phyloP scores from a whole-genome alignment of 2,329 filamentous ascomycete genomes.

The Hymenoscyphus fraxineus region DNA sequence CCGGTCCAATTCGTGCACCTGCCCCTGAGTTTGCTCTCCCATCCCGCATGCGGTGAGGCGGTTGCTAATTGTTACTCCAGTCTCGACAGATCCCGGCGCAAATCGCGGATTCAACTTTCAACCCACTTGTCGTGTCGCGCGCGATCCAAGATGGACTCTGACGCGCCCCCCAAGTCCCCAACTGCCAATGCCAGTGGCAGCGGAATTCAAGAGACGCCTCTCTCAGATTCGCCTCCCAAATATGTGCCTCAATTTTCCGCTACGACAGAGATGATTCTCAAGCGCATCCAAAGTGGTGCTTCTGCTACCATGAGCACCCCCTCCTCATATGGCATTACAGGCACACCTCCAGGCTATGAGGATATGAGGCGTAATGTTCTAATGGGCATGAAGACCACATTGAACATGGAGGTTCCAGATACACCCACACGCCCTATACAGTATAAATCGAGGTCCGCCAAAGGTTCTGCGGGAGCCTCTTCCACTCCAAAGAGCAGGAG shows the following conservation, averaged over 20 bases:
- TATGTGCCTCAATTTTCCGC: conserved; percentile 37
- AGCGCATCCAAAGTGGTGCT: conserved; percentile 34
- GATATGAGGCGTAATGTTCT: conserved; percentile 36
- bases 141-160: conserved; percentile 25
- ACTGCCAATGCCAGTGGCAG: conserved; percentile 11
- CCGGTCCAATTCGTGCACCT: conserved; percentile 20
- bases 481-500: conserved; percentile 25
- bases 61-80: conserved; percentile 6
- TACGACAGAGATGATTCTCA: conserved; percentile 37
- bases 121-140: conserved; percentile 7
- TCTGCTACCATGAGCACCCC: conserved; percentile 11
- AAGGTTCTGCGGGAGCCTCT: conserved; percentile 20
- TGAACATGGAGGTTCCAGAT: conserved; percentile 33
- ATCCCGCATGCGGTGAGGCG: conserved; percentile 5
- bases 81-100: conserved; percentile 26
- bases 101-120: conserved; percentile 5
- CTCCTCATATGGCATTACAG: conserved; percentile 30
- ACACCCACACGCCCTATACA: conserved; percentile 29
- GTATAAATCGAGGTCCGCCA: conserved; percentile 10
- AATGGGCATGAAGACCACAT: conserved; percentile 35
- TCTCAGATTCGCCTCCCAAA: conserved; percentile 30
- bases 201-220: conserved; percentile 19
- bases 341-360: conserved; percentile 33
- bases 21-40: conserved; percentile 6
- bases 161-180: conserved; percentile 26